These are phyloP conservation scores for Globisporangium heterothallicum DNA, from an alignment of 352 stramenopile genomes.

Conservation along the genomic window DNA sequence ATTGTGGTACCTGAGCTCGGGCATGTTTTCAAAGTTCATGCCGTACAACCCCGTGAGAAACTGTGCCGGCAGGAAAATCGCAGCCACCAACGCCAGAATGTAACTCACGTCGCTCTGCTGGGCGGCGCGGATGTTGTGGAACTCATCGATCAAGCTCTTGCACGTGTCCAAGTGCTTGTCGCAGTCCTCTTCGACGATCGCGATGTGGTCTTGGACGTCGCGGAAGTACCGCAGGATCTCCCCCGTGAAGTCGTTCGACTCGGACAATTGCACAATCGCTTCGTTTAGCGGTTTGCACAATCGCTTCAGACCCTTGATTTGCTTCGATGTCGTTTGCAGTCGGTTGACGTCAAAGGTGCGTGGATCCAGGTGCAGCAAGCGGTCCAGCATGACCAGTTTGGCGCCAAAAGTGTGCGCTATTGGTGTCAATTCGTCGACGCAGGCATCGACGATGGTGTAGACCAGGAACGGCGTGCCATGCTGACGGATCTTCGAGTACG, in stretches of 20 bases:
- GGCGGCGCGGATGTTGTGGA: conserved; percentile 52
- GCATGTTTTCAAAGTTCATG: conserved; percentile 89
- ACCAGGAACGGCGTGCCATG: conserved; percentile 64
- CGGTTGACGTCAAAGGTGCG: conserved; percentile 54
- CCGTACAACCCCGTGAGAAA: conserved; percentile 87
- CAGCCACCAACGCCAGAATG: conserved; percentile 74
- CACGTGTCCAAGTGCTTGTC: conserved; percentile 74
- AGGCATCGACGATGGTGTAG: conserved; percentile 79
- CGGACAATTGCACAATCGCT: conserved; percentile 60
- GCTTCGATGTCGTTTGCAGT: conserved; percentile 51
- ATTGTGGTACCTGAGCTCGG: conserved; percentile 65
- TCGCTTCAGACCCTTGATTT: conserved; percentile 69
- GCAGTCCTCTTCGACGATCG: conserved; percentile 74
- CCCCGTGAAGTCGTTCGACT: conserved; percentile 64
- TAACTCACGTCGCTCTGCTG: conserved; percentile 79
- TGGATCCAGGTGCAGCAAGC: conserved; percentile 47
- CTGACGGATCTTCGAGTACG: conserved; percentile 82
- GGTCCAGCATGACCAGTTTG: conserved; percentile 69
- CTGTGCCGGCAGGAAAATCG: conserved; percentile 77
- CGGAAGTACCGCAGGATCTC: conserved; percentile 77
- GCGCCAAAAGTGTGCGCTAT: conserved; percentile 71
- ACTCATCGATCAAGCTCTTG: conserved; percentile 57
- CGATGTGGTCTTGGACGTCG: conserved; percentile 83
- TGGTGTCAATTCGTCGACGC: conserved; percentile 74
- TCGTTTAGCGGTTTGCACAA: conserved; percentile 73